Percentiles rank a stretch among this genome's conserved stretches.
These are phyloP conservation scores for Nicotiana undulata DNA, from an alignment of 257 asterid genomes.

Conservation along the genomic window DNA sequence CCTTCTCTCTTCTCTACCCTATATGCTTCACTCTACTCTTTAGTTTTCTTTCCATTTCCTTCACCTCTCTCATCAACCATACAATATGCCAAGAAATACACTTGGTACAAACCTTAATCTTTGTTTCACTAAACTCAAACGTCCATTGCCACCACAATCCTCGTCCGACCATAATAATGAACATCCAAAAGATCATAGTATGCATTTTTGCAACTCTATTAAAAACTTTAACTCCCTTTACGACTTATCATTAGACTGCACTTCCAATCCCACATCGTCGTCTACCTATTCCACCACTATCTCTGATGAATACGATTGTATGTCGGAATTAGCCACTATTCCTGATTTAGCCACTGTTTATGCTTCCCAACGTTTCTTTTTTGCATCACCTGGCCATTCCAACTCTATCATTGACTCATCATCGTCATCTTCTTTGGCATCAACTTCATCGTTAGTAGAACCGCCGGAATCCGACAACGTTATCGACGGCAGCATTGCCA, in stretches of 20 bases:
- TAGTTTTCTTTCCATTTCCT: neutral
- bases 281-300: neutral
- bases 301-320: conserved; percentile 21
- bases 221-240: conserved; percentile 75
- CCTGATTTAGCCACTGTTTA: conserved; percentile 62
- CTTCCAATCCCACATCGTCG: conserved; percentile 9
- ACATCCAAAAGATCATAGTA: conserved; percentile 21
- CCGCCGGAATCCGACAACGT: conserved; percentile 22
- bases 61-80: neutral
- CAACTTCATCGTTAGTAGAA: conserved; percentile 35
- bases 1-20: neutral
- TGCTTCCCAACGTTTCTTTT: conserved; percentile 87
- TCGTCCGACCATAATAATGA: neutral
- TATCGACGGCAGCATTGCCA: conserved; percentile 44
- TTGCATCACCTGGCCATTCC: conserved; percentile 87
- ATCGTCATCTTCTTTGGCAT: conserved; percentile 30
- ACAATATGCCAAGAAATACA: conserved; percentile 32
- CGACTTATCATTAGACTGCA: conserved; percentile 27
- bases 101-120: conserved; percentile 33
- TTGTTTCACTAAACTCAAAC: conserved; percentile 57
- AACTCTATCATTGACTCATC: conserved; percentile 84
- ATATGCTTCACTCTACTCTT: neutral
- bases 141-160: conserved; percentile 30
- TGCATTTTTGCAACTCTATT: conserved; percentile 28
- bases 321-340: conserved; percentile 5